phyloP scores from a whole-genome alignment of 495 filamentous ascomycete species.

The Aspergillus saccharolyticus region DNA sequence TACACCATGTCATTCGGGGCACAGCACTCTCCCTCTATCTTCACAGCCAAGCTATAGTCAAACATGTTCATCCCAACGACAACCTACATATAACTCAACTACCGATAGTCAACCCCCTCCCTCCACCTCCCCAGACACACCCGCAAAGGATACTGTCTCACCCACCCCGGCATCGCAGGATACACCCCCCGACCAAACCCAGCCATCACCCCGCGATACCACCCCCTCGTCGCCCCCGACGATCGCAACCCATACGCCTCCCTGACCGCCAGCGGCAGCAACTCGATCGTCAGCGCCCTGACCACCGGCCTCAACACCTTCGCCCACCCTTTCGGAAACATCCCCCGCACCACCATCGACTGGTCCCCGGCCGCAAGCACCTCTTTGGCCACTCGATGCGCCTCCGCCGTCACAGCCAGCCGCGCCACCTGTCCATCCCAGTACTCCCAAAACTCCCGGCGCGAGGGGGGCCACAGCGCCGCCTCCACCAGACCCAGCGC shows the following conservation, averaged over 20 bases:
- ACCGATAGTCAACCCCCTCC: neutral
- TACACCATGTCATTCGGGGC: too few relatives aligned
- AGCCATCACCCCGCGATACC: conserved; percentile 33
- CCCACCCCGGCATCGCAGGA: conserved; percentile 31
- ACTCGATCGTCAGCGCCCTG: conserved; percentile 33
- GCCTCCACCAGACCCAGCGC: conserved; percentile 22
- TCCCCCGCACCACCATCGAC: conserved; percentile 23
- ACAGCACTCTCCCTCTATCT: too few relatives aligned
- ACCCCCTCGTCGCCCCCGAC: conserved; percentile 24
- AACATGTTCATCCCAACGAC: neutral
- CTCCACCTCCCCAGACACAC: conserved; percentile 30
- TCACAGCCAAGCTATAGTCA: too few relatives aligned
- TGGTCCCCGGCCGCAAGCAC: conserved; percentile 18
- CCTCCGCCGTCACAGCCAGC: conserved; percentile 30
- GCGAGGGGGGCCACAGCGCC: conserved; percentile 31
- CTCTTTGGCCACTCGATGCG: conserved; percentile 31
- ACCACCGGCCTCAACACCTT: conserved; percentile 33
- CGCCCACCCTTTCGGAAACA: conserved; percentile 31
- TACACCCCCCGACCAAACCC: conserved; percentile 36
- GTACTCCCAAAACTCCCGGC: conserved; percentile 36
- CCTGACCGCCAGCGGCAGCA: conserved; percentile 35
- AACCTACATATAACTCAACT: too few relatives aligned
- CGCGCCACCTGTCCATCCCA: conserved; percentile 35
- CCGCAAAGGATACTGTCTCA: conserved; percentile 27
- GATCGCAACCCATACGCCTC: conserved; percentile 39